Evolutionary conservation across 768 basidiomycete genomes (phyloP), one percentile per base, ranked within the genome.

Genomic region (Tubosaeta sp.): DNA sequence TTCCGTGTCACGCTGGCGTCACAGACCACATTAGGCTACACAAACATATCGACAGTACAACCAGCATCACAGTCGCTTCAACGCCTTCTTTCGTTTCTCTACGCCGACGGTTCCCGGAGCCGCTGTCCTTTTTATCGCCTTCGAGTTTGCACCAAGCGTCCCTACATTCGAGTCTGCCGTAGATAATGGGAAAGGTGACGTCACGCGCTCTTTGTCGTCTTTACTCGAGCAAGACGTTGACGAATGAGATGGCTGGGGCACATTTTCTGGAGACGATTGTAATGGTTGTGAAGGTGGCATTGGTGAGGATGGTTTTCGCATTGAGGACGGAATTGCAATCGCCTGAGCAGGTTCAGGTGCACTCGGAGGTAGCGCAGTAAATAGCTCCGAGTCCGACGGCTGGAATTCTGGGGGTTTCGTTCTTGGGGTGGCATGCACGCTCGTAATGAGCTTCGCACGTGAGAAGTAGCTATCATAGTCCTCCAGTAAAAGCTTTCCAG

Each of bases 71-170:
- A 92, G 69, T 56, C 90, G 76, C 70, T 88, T 92, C 59, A 92
- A 70, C 4, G 90, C 90, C 75, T 91, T 92, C 78, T 92, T 92
- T 67, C 90, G 76, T 73, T 92, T 92, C 70, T 90, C 89, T 3
- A 79, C 81, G 2, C 82, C 82, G 3, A 75, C 77, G 11, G 70
- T 72, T 1, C 77, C 76, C 0, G 82, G 77, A 1, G 85, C 81
- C 14, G 82, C 75, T 5, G 66, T 58, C 44, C 88, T 73, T 69
- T 90, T 90, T 46, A 86, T 76, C 0, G 86, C 80, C 65, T 88
- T 90, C 9, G 78, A 71, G 12, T 69, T 68, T 12, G 66, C 58
- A 14, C 60, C 63, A 10, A 68, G 66, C 48, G 70, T 73, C 10
- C 69, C 70, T 22, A 87, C 78, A 61, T 89, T 88, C 18, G 86